phyloP scores from a whole-genome alignment of 1,284 basidiomycete genomes.

The Sporisorium sorghi region DNA sequence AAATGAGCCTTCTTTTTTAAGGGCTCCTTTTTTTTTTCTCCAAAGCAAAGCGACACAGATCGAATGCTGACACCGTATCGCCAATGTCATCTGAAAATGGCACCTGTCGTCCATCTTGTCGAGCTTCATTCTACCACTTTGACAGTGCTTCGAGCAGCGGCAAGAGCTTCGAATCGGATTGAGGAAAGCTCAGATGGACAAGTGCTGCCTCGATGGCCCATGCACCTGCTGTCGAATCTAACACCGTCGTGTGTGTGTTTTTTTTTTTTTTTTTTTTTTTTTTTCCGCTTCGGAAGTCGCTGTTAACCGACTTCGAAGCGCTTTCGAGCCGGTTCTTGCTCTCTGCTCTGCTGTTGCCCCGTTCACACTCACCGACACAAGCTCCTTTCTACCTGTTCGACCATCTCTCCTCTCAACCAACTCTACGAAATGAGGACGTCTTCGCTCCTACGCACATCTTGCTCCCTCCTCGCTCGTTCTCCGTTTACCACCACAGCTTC shows the following conservation, averaged over 20 bases:
- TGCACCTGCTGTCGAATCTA: not conserved
- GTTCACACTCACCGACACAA: too few species aligned
- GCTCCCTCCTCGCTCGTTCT: constrained; percentile 31
- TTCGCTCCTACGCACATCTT: constrained; percentile 29
- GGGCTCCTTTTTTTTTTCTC: not conserved
- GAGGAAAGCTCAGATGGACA: too few species aligned
- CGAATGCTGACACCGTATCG: not conserved
- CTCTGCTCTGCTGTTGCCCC: not conserved
- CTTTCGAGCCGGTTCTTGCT: not conserved
- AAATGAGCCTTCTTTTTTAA: not conserved
- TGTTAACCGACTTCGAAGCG: constrained; percentile 12
- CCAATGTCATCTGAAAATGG: too few species aligned
- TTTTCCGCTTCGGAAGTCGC: constrained; percentile 13
- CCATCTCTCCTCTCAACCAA: not conserved
- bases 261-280: too few species aligned
- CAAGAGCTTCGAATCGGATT: too few species aligned
- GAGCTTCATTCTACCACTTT: too few species aligned
- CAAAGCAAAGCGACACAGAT: not conserved
- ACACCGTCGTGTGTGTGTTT: too few species aligned
- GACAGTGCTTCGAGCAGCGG: too few species aligned
- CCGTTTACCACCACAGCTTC: not conserved
- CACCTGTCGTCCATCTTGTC: too few species aligned
- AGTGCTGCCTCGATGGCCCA: not conserved
- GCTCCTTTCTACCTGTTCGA: not conserved
- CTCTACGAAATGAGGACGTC: constrained; percentile 45